Conservation (phyloP, 1,284 basidiomycete genomes). For the Lentinula novae-zelandiae region DNA sequence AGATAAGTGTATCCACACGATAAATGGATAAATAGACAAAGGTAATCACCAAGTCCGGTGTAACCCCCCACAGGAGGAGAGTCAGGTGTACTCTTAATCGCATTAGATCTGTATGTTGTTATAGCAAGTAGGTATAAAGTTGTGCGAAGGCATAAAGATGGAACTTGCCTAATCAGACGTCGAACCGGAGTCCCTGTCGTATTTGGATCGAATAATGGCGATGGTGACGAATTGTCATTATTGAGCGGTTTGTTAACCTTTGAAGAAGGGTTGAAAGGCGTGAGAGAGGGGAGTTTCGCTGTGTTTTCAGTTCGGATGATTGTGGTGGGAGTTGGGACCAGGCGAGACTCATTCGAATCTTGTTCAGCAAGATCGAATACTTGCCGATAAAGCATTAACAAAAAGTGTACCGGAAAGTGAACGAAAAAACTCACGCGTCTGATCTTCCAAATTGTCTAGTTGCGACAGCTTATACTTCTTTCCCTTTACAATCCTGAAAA, state of each 20-base stretch:
- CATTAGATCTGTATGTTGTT: not conserved
- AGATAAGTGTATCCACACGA: not conserved
- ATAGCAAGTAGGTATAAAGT: not conserved
- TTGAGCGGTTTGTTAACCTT: not conserved
- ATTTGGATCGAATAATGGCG: not conserved
- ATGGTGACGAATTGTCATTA: not conserved
- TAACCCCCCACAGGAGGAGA: not conserved
- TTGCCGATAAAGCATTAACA: not conserved
- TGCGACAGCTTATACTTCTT: not conserved
- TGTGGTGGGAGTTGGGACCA: not conserved
- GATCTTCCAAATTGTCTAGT: not conserved
- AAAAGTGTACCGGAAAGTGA: not conserved
- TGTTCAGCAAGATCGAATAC: not conserved
- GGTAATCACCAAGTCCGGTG: not conserved
- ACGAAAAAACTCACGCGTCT: conserved; percentile 1
- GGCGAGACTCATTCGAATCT: not conserved
- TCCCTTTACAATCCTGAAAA: not conserved
- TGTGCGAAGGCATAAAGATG: not conserved
- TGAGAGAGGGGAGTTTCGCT: not conserved
- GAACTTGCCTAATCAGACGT: not conserved
- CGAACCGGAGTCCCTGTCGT: not conserved
- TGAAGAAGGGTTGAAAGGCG: not conserved
- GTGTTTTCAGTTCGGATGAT: not conserved
- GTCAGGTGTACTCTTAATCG: not conserved
- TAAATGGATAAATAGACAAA: not conserved